phyloP scores from a whole-genome alignment of 2,329 filamentous ascomycete genomes.

The Sodiomyces alkalinus region DNA sequence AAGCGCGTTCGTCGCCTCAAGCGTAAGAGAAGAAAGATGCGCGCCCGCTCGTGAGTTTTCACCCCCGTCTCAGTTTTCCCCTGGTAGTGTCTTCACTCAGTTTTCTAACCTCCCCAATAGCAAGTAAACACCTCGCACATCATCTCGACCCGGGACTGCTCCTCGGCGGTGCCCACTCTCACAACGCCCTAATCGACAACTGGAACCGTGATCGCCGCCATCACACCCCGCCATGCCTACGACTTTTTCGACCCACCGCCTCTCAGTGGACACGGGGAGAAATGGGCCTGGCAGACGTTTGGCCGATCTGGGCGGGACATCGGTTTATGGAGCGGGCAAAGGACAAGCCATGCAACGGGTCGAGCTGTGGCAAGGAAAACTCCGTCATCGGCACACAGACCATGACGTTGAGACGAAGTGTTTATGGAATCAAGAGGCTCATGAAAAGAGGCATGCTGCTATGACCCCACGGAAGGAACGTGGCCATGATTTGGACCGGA shows the following conservation, averaged over 20 bases:
- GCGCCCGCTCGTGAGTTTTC: conserved; percentile 75
- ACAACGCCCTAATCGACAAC: conserved; percentile 3
- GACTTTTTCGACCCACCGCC: too few species aligned
- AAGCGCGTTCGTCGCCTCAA: conserved; percentile 98
- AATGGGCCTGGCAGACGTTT: background rate
- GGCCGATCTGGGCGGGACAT: conserved; percentile 1
- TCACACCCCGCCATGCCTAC: too few species aligned
- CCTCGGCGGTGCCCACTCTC: conserved; percentile 12
- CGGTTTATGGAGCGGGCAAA: background rate
- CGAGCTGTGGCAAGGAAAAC: conserved; percentile 1
- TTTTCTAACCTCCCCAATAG: conserved; percentile 25
- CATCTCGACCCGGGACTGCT: conserved; percentile 38
- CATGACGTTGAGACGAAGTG: conserved; percentile 2
- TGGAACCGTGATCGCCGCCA: conserved; percentile 2
- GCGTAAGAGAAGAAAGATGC: conserved; percentile 99
- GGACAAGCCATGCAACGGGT: conserved; percentile 1
- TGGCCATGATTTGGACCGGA: conserved; percentile 1
- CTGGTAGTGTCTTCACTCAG: background rate
- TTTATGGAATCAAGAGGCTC: too few species aligned
- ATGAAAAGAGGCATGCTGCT: conserved; percentile 1
- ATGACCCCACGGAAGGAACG: too few species aligned
- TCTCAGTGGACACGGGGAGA: background rate
- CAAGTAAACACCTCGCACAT: conserved; percentile 52
- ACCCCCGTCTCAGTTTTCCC: conserved; percentile 3
- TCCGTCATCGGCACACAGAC: background rate